Evolutionary conservation across 192 early-diverging fungal species (phyloP).

Genomic region (Linnemannia zychae): DNA sequence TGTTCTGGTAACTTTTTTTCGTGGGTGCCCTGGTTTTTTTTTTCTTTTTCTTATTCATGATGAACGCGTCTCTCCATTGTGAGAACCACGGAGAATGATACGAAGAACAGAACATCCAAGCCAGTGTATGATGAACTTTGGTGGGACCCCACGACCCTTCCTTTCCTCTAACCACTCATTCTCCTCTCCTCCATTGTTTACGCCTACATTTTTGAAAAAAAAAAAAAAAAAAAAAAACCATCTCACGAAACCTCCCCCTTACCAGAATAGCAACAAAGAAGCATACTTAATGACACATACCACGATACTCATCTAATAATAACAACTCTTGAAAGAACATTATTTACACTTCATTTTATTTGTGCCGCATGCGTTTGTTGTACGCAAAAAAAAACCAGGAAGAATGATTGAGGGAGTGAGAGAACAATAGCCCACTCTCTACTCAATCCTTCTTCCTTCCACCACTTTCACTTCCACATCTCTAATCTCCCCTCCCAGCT

Average conservation of each 20-base stretch:
- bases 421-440: background rate
- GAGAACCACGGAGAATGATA: background rate
- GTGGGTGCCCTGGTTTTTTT: no score
- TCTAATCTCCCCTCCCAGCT: background rate
- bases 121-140: background rate
- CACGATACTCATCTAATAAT: background rate
- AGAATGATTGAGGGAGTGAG: background rate
- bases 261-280: background rate
- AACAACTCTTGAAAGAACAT: background rate
- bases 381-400: background rate
- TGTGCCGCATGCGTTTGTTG: constrained; percentile 1
- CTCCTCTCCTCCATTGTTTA: background rate
- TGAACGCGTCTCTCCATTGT: no score
- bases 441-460: background rate
- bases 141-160: no score
- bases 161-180: background rate
- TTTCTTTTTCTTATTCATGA: no score
- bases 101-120: background rate
- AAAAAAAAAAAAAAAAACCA: background rate
- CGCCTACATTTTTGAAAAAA: background rate
- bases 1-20: no score
- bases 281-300: background rate
- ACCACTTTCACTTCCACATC: background rate
- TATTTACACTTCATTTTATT: background rate
- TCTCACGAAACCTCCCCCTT: background rate